Conservation (phyloP, 257 asterid genomes). For the Plantago elongata region DNA sequence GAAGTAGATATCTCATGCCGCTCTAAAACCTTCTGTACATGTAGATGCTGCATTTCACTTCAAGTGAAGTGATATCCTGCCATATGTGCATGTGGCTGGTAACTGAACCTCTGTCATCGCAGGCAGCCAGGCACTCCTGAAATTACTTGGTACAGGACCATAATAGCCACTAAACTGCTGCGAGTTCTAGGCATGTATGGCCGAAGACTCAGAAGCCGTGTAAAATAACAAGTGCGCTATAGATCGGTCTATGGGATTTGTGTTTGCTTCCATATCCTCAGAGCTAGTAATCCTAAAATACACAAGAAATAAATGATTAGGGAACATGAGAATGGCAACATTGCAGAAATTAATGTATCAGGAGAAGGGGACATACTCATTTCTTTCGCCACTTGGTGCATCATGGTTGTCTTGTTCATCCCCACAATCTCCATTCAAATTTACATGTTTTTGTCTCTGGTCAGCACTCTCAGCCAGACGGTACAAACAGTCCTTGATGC, state of each 20-base stretch:
- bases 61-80: neutral
- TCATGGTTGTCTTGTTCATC: conserved; percentile 43
- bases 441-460: conserved; percentile 56
- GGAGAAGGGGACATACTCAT: conserved; percentile 36
- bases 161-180: conserved; percentile 16
- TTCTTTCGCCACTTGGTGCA: conserved; percentile 42
- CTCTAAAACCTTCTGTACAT: neutral
- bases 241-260: conserved; percentile 80
- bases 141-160: conserved; percentile 29
- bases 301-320: neutral
- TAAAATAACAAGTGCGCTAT: conserved; percentile 78
- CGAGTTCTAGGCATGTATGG: conserved; percentile 29
- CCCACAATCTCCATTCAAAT: conserved; percentile 26
- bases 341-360: conserved; percentile 2
- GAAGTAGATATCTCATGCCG: neutral
- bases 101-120: conserved; percentile 28
- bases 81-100: neutral
- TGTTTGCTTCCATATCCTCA: conserved; percentile 73
- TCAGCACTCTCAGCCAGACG: conserved; percentile 94
- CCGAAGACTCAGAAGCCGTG: conserved; percentile 54
- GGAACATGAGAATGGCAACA: conserved; percentile 1
- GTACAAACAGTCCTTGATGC: conserved; percentile 91
- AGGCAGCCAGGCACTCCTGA: conserved; percentile 28
- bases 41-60: neutral
- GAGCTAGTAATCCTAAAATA: conserved; percentile 40